Percentiles rank a stretch among this genome's conserved stretches.
Conservation (phyloP, 164 flowering plant species). For the Annona squamosa region DNA sequence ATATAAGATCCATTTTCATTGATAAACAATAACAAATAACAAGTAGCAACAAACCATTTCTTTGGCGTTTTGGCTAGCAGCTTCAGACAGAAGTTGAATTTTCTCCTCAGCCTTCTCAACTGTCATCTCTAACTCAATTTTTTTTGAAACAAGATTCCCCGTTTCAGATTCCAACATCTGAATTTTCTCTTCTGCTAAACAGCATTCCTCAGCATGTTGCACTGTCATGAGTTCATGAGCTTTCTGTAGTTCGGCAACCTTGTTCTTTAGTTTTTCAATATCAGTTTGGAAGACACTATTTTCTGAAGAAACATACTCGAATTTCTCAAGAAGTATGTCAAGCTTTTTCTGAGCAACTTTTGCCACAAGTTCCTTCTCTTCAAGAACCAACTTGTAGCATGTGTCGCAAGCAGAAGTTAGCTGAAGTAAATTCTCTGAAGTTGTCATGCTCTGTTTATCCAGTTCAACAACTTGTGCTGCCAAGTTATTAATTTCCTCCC, state of each 20-base stretch:
- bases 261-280: slow-evolving; percentile 43
- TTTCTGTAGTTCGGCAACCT: slow-evolving; percentile 55
- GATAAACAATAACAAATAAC: background rate
- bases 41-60: slow-evolving; percentile 51
- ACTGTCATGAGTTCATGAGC: slow-evolving; percentile 51
- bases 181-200: slow-evolving; percentile 54
- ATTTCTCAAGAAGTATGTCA: slow-evolving; percentile 36
- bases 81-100: slow-evolving; percentile 34
- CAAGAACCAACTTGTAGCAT: slow-evolving; percentile 38
- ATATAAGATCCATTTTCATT: slow-evolving; percentile 1
- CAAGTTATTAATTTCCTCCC: slow-evolving; percentile 33
- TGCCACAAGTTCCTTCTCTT: slow-evolving; percentile 47
- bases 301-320: slow-evolving; percentile 38
- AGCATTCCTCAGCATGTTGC: slow-evolving; percentile 74
- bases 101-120: slow-evolving; percentile 51
- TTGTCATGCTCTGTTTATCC: slow-evolving; percentile 42
- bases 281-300: slow-evolving; percentile 40
- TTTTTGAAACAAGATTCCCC: slow-evolving; percentile 42
- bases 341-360: slow-evolving; percentile 37
- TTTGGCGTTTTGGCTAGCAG: slow-evolving; percentile 43
- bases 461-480: slow-evolving; percentile 41
- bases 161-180: slow-evolving; percentile 56
- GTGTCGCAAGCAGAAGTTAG: slow-evolving; percentile 42
- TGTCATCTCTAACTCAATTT: slow-evolving; percentile 45
- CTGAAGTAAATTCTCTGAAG: slow-evolving; percentile 46